Evolutionary conservation across 345 rosid species (phyloP).

Genomic region (Ceriops zippeliana): DNA sequence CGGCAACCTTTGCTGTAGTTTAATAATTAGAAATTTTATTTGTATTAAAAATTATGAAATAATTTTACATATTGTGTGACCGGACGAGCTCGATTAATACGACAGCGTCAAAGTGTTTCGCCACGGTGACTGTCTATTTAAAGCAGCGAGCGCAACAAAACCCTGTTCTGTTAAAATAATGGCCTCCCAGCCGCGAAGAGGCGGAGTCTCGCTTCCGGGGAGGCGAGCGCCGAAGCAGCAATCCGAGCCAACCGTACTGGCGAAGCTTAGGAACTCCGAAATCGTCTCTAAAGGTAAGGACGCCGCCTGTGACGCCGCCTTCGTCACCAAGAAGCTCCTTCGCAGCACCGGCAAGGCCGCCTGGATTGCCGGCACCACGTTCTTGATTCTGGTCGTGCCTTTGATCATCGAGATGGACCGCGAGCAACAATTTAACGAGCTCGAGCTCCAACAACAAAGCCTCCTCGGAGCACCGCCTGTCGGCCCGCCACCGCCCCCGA

Average conservation of each 20-base stretch:
- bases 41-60: too few relatives aligned
- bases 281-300: constrained; percentile 55
- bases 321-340: constrained; percentile 70
- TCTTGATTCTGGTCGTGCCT: constrained; percentile 64
- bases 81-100: neutral
- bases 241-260: constrained; percentile 31
- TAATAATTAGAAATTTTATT: too few relatives aligned
- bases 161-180: constrained; percentile 10
- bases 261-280: constrained; percentile 35
- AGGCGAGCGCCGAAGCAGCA: constrained; percentile 30
- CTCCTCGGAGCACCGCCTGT: constrained; percentile 58
- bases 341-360: constrained; percentile 86
- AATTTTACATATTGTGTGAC: too few relatives aligned
- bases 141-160: too few relatives aligned
- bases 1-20: too few relatives aligned
- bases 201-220: constrained; percentile 44
- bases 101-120: neutral
- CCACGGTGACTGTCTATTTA: neutral
- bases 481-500: constrained; percentile 3
- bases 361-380: constrained; percentile 76
- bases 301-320: constrained; percentile 46
- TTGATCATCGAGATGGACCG: constrained; percentile 63
- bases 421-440: constrained; percentile 57
- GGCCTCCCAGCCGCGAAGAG: constrained; percentile 48
- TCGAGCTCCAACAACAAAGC: constrained; percentile 67